Base-by-base conservation (phyloP, 2,329 filamentous ascomycete species). In the Aspergillus sp. region DNA sequence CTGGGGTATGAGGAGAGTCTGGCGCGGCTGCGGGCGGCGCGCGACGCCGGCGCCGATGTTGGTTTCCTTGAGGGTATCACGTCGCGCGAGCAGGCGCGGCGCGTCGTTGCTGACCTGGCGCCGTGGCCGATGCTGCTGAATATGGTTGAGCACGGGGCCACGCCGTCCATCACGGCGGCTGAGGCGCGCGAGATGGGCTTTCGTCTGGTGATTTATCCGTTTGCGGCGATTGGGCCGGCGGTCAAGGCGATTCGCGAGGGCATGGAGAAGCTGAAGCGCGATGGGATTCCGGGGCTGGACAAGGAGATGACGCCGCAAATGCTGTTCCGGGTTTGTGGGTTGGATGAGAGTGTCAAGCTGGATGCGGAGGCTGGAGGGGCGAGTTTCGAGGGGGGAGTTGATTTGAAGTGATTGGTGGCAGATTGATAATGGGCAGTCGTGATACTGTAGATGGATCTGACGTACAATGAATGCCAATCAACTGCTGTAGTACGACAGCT, bases 101-200 rank as follows among this genome's bases (percentile, higher is more conserved):
- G 65, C 50, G 65, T 64, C 6, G 66, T 73, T 6, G 47, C 62
- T 38, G 71, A 74, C 41, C 63, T 76, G 50, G 67, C 64, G 13
- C 64, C 64, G 13, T 72, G 70, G 64, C 73, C 73, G 10, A 58
- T 76, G 57, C 47, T 77, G 43, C 55, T 76, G 52, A 78, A 78
- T 55, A 75, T 75, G 64, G 75, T 77, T 11, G 72, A 76, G 56
- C 69, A 74, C 51, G 75, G 74, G 9, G 63, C 69, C 5, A 75
- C 71, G 29, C 74, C 75, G n/a, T 63, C 64, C 14, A 65, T 73
- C 19, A 65, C 72, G 14, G 66, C 68, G 7, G 57, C 63, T 14
- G 72, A 76, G 52, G 72, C 73, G 5, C 54, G 61, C 32, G 63
- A 73, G 56, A 58, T 77, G 45, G 74, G 74, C 0, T 77, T 76